Base-by-base conservation (phyloP, 2,329 filamentous ascomycete species). In the Simplicillium aogashimaense region DNA sequence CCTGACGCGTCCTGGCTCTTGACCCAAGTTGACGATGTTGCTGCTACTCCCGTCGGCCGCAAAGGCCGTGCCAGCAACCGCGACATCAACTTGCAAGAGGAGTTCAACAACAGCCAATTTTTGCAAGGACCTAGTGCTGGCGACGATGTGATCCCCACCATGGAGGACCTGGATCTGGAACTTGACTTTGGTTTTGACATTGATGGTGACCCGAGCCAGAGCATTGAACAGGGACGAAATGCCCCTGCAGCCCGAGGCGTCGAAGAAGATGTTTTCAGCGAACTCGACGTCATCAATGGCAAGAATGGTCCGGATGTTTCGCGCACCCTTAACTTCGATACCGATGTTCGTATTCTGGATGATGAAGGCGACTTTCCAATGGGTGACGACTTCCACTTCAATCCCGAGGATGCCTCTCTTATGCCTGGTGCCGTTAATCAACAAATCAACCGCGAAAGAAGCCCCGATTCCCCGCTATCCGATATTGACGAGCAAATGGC, bases 211-310 rank as follows among this genome's bases (percentile, higher is more conserved):
- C 74, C 63, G 15, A 74, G 76, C 44, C 65, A 65, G 44, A 92
- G 81, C 53, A 81, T 95, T 43, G 92, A 98, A 80, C 72, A 87
- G 51, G 92, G 90, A 54, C 84, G 90, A 79, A 83, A 94, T 50
- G 89, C 85, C 15, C 81, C 85, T 4, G 70, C 76, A 13, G 70
- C 82, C 17, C 72, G 76, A 35, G 68, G 78, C 2, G 63, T 81
- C 15, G 85, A 86, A 47, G 81, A 86, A 31, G 79, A 85, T 48
- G 76, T 89, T 39, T 65, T 81, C 44, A 75, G 74, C 46, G 81
- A 86, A 42, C 54, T 81, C 30, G 78, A 81, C 47, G 62, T 77
- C 5, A 66, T 73, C 43, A 57, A 72, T 9, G 64, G 74, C 42
- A 81, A 83, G 50, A 72, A 72, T 25, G 66, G 72, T 41, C 63